Evolutionary conservation across 768 basidiomycete genomes (phyloP), one percentile per base, ranked within the genome.

Genomic region (Dentipellis sp.): DNA sequence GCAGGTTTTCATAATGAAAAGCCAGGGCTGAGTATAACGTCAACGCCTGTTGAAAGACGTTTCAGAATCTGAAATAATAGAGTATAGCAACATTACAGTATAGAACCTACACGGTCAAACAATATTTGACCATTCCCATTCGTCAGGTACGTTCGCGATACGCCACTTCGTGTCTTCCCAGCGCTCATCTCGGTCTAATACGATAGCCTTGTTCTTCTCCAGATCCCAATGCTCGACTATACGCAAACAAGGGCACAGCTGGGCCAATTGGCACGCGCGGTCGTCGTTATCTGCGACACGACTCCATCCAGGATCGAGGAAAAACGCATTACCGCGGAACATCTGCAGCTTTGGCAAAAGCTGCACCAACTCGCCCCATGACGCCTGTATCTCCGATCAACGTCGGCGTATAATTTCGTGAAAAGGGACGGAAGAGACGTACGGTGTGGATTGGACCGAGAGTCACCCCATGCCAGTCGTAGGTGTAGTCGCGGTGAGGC

Each of bases 221-320:
- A 53, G 21, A 19, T 40, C 40, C 52, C 52, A 53, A 29, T 53
- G 52, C 16, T 53, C 52, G 6, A 42, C 19, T 34, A 37, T 53
- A 19, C 23, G 23, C 12, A 53, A 10, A 17, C 14, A 22, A 5
- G 52, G 52, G 9, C 19, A 19, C 10, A 53, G 19, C 38, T 7
- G 8, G 4, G 52, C 52, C 21, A 53, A 9, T 17, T 53, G 38
- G 17, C 37, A 38, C 38, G 52, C 52, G 4, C 52, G 52, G 9
- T 53, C 52, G 29, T 53, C 52, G 38, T 53, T 53, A n/a, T 53
- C 37, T 2, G 21, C 37, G 9, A 19, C 29, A n/a, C 52, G n/a
- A 8, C 21, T n/a, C 38, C 34, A 37, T 16, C 10, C 34, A 21
- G 52, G 52, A 38, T 53, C 52, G 38, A 40, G 39, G 52, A 53